Percentiles rank a stretch among this genome's conserved stretches.
These are phyloP conservation scores for Kockiozyma suomiensis DNA, from an alignment of 805 yeast species.

Conservation along the genomic window DNA sequence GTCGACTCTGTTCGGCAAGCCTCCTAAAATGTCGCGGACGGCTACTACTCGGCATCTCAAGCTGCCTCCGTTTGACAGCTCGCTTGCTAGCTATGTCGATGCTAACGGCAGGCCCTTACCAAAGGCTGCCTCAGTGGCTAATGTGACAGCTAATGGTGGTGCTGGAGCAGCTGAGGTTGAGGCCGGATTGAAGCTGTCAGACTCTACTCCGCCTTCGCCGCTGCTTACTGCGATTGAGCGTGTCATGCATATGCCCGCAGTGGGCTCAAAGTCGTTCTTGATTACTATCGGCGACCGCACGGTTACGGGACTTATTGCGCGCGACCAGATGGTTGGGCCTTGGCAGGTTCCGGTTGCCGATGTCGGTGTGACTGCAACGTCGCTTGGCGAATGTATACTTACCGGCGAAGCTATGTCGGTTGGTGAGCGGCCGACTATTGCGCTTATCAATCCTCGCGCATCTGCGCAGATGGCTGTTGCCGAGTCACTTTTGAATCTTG, in stretches of 20 bases:
- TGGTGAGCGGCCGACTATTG: constrained; percentile 95
- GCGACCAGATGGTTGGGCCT: constrained; percentile 99
- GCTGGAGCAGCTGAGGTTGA: constrained; percentile 9
- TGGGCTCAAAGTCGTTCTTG: constrained; percentile 90
- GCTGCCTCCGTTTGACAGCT: constrained; percentile 41
- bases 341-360: constrained; percentile 99
- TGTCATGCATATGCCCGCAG: constrained; percentile 87
- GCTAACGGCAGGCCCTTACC: constrained; percentile 14
- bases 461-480: constrained; percentile 96
- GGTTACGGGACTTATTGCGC: constrained; percentile 94
- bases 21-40: constrained; percentile 88
- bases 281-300: constrained; percentile 98
- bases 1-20: constrained; percentile 93
- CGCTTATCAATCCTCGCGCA: constrained; percentile 83
- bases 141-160: not conserved
- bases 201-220: constrained; percentile 25
- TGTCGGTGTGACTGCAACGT: constrained; percentile 92
- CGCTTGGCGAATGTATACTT: constrained; percentile 72
- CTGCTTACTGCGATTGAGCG: constrained; percentile 64
- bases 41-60: constrained; percentile 65
- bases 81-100: constrained; percentile 40
- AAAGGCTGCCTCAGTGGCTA: not conserved
- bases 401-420: constrained; percentile 98
- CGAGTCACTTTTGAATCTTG: constrained; percentile 83
- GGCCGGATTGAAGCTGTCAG: constrained; percentile 10